A percentile compares a stretch with the other conserved stretches of the same genome.
phyloP scores from a whole-genome alignment of 148 eudicot genomes.

The Simmondsia chinensis region DNA sequence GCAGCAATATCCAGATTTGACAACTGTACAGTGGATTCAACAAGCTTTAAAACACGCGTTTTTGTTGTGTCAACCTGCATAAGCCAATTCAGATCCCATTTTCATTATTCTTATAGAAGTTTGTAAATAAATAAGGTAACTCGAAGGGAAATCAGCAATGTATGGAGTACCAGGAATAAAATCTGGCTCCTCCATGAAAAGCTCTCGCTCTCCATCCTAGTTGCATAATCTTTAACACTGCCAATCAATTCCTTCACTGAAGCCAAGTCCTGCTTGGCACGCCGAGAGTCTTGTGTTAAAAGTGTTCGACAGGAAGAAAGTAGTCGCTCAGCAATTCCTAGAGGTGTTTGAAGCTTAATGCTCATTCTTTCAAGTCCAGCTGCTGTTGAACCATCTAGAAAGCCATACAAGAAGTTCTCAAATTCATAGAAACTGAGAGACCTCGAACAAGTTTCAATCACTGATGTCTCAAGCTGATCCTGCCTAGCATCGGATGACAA shows the following conservation, averaged over 20 bases:
- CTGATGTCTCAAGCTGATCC: conserved; percentile 15
- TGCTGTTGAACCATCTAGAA: conserved; percentile 75
- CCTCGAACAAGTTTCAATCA: conserved; percentile 16
- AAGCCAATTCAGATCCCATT: neutral
- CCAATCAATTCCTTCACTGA: conserved; percentile 48
- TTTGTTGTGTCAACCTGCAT: conserved; percentile 63
- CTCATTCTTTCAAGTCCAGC: conserved; percentile 83
- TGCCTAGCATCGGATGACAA: conserved; percentile 19
- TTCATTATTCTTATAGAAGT: neutral
- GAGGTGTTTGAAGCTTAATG: conserved; percentile 89
- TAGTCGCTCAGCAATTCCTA: conserved; percentile 72
- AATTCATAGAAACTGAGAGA: conserved; percentile 50
- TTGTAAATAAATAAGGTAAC: no score
- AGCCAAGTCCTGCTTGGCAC: conserved; percentile 60
- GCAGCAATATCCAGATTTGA: conserved; percentile 82
- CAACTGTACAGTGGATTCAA: conserved; percentile 65
- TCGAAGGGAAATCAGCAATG: neutral
- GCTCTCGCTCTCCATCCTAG: conserved; percentile 58
- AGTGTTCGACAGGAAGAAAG: conserved; percentile 77
- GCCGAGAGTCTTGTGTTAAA: conserved; percentile 53
- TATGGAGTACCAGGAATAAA: conserved; percentile 45
- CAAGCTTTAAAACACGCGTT: conserved; percentile 56
- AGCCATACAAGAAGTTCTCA: conserved; percentile 63
- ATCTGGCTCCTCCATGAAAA: conserved; percentile 72
- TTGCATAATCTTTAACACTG: conserved; percentile 43